Conservation (phyloP, 2,329 filamentous ascomycete species). For the Rhynchosporium agropyri region DNA sequence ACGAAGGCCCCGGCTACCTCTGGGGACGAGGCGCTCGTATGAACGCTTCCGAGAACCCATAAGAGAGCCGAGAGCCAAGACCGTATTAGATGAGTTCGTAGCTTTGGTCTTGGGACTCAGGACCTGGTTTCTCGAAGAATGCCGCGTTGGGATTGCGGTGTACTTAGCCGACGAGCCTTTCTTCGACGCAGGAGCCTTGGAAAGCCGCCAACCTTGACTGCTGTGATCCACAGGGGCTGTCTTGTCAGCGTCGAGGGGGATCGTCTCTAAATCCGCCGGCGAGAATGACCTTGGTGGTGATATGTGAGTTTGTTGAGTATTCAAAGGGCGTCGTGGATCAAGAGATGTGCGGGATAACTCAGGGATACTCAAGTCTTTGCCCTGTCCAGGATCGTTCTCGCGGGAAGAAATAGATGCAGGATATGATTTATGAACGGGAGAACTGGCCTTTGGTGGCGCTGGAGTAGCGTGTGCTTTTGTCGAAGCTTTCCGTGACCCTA, state of each 20-base stretch:
- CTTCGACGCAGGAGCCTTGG: slow-evolving; percentile 17
- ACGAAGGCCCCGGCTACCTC: slow-evolving; percentile 20
- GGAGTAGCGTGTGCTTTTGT: not conserved
- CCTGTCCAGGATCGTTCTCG: slow-evolving; percentile 16
- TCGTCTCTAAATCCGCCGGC: slow-evolving; percentile 22
- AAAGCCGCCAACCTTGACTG: slow-evolving; percentile 21
- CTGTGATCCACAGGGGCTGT: slow-evolving; percentile 19
- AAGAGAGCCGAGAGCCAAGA: slow-evolving; percentile 16
- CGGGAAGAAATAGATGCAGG: slow-evolving; percentile 16
- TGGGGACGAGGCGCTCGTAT: slow-evolving; percentile 19
- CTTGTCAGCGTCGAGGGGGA: slow-evolving; percentile 24
- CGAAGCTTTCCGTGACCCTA: not conserved
- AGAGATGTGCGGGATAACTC: not conserved
- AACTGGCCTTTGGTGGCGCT: not conserved
- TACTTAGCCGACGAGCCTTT: slow-evolving; percentile 21
- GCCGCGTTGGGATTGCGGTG: slow-evolving; percentile 27
- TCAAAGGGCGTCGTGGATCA: not conserved
- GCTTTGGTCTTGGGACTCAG: slow-evolving; percentile 23
- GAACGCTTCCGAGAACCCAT: slow-evolving; percentile 20
- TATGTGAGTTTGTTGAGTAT: slow-evolving; percentile 14
- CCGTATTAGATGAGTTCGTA: slow-evolving; percentile 22
- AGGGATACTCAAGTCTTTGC: not conserved
- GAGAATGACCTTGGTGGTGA: slow-evolving; percentile 14
- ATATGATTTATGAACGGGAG: not conserved
- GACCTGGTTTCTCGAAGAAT: slow-evolving; percentile 33